Evolutionary conservation across 2,329 filamentous ascomycete genomes (phyloP), one percentile per base, ranked within the genome.

Genomic region (Purpureocillium takamizusanense): DNA sequence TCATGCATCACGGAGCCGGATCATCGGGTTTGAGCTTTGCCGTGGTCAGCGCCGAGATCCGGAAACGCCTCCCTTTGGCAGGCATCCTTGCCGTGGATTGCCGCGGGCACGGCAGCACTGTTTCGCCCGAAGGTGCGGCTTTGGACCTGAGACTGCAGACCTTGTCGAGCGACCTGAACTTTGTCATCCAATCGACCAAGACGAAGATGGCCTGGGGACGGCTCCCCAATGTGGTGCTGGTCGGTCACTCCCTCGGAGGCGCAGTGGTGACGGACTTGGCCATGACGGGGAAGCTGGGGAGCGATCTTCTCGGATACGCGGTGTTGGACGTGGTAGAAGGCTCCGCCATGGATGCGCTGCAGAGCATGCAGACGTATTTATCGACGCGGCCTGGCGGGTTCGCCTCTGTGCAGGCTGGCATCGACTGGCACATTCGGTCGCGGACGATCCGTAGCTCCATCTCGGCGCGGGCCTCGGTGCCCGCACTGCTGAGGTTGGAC

Each of bases 301-400:
- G 64, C 29, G 73, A 79, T 18, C 59, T 97, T 1, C 67, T 97
- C 13, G 92, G 86, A 15, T 95, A 90, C 61, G 86, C 81, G 4
- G 89, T 97, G 7, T 69, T 98, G 13, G 92, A 98, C 61, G 87
- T 98, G 4, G 92, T 98, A 21, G 92, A 98, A 62, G 86, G 92
- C 10, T 94, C 86, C 1, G 92, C 92, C 27, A 90, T 98, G 61
- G 92, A 97, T 57, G 90, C 92, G 3, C 70, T 98, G 38, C 81
- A 88, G 59, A 89, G 84, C 60, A 98, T 98, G 92, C 83, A 92
- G 48, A 83, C 81, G 3, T 95, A 95, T 59, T 73, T 98, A 15
- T 81, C 84, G 1, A 88, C 82, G 4, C 75, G 92, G 16, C 92
- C 92, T 0, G 67, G 70, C 8, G 77, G 80, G 2, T 98, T 98